phyloP scores from a whole-genome alignment of 495 filamentous ascomycete genomes.

The Parmelia sp. region DNA sequence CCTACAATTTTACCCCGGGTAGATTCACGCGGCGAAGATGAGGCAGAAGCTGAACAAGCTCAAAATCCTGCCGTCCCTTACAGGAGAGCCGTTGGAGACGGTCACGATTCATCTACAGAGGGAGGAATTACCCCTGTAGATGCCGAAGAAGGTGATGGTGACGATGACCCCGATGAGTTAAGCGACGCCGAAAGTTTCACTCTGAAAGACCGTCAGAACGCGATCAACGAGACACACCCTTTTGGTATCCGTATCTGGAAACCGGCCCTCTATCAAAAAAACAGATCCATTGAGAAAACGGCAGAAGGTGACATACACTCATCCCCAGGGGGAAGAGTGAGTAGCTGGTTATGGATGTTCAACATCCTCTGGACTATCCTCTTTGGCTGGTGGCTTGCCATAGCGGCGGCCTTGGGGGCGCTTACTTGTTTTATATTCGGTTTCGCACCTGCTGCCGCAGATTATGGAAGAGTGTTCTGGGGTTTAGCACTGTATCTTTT shows the following conservation, averaged over 20 bases:
- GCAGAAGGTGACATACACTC: conserved; percentile 98
- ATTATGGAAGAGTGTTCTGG: conserved; percentile 80
- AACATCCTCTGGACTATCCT: conserved; percentile 86
- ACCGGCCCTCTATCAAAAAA: conserved; percentile 96
- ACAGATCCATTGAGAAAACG: conserved; percentile 88
- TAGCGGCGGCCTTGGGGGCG: conserved; percentile 66
- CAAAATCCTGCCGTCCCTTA: neutral
- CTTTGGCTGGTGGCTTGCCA: conserved; percentile 96
- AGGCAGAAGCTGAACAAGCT: conserved; percentile 37
- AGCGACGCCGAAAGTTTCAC: conserved; percentile 78
- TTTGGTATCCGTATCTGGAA: conserved; percentile 99
- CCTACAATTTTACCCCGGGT: conserved; percentile 52
- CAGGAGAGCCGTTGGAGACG: conserved; percentile 21
- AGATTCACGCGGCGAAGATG: conserved; percentile 48
- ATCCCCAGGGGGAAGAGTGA: conserved; percentile 82
- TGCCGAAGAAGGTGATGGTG: conserved; percentile 39
- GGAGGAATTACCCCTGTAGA: conserved; percentile 32
- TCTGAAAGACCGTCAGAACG: conserved; percentile 86
- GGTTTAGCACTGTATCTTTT: conserved; percentile 81
- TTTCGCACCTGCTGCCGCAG: conserved; percentile 69
- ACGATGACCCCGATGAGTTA: conserved; percentile 53
- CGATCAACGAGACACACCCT: conserved; percentile 97
- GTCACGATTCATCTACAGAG: conserved; percentile 27
- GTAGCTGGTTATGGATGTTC: conserved; percentile 71
- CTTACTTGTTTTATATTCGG: conserved; percentile 72